These are phyloP conservation scores for Bonia amplexicaulis DNA, from an alignment of 176 grass and related monocot genomes.

Conservation along the genomic window DNA sequence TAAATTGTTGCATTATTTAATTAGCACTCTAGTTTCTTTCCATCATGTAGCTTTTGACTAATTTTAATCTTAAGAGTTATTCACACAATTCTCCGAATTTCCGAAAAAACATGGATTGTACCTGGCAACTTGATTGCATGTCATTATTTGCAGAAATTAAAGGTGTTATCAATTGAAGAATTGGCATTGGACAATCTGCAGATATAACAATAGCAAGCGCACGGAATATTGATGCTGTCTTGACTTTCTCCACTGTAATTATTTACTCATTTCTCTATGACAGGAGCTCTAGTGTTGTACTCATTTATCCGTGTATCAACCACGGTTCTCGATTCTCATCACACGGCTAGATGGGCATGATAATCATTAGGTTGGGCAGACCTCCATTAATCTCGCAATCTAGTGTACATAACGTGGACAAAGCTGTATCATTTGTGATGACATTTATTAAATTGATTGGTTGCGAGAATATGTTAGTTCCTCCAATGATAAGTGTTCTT, in stretches of 20 bases:
- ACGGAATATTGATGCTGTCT: background rate
- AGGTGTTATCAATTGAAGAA: conserved; percentile 61
- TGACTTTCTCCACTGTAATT: too few species aligned
- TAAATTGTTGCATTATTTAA: conserved; percentile 23
- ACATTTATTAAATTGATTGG: background rate
- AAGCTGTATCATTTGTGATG: background rate
- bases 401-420: conserved; percentile 19
- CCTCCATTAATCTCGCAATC: background rate
- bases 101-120: conserved; percentile 62
- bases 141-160: conserved; percentile 65
- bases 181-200: conserved; percentile 69
- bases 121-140: background rate
- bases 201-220: conserved; percentile 36
- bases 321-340: background rate
- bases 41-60: background rate
- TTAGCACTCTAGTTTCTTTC: background rate
- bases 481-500: background rate
- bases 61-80: background rate
- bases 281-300: background rate
- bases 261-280: too few species aligned
- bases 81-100: conserved; percentile 17
- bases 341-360: background rate
- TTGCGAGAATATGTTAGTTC: background rate
- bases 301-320: background rate
- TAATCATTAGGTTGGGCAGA: background rate